Base-by-base conservation (phyloP, 768 basidiomycete genomes). In the Nidularia pulvinata region DNA sequence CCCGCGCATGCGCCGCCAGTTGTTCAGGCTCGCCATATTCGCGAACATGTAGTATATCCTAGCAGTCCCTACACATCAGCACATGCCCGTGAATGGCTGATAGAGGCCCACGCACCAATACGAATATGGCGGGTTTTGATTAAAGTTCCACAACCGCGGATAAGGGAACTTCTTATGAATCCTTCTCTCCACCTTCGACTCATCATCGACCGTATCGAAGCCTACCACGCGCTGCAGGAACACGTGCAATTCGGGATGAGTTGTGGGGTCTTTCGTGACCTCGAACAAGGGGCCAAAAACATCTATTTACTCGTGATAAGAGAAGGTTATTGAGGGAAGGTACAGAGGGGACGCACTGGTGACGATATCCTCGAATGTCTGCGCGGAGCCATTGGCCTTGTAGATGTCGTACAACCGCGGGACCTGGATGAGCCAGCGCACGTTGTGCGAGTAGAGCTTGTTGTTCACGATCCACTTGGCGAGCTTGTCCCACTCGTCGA, bases 31-130 rank as follows among this genome's bases (percentile, higher is more conserved):
- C 1, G 93, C 83, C 77, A 97, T 93, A 64, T 98, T 99, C 6
- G 95, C 93, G 62, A 88, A 99, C 86, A 98, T 93, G 69, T 98
- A 98, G 73, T 98, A 99, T 2, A 95, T 73, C 95, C 95, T 93
- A 53, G 43, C 35, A 48, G 37, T 30, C 30, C 65, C 25, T 14
- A 56, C 34, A 32, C 39, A 33, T n/a, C 45, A 25, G 2, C 2
- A n/a, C 25, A 14, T 6, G 4, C 14, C 13, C 10, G 4, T 46
- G 45, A 46, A 46, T 11, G 10, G 10, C 13, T 30, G 25, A 10
- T 46, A 36, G 42, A 48, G 47, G 46, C 14, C 6, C 1, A 59
- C 85, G 51, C 55, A 94, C 95, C 96, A 98, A 70, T 98, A 98
- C 2, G 91, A 91, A 69, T 93, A 98, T 0, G 95, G 94, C 1